phyloP scores from a whole-genome alignment of 495 filamentous ascomycete species.

The Penicillium alfredii region DNA sequence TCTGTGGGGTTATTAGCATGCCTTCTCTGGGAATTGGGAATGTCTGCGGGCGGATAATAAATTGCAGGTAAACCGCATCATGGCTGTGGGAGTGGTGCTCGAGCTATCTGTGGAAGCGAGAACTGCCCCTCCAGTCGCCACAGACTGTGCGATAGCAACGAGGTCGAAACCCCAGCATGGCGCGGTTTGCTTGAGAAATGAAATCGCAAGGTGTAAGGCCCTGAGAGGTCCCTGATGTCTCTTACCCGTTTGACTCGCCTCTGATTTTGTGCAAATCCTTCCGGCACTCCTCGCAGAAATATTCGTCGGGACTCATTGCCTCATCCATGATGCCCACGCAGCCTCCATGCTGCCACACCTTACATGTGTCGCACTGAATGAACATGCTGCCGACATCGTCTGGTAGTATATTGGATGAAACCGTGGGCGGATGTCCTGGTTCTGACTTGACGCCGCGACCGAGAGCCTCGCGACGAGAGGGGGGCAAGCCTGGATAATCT shows the following conservation, averaged over 20 bases:
- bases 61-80: neutral
- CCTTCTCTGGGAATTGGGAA: neutral
- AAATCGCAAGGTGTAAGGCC: too few relatives aligned
- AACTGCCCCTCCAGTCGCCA: conserved; percentile 5
- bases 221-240: too few relatives aligned
- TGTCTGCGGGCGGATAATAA: neutral
- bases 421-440: conserved; percentile 32
- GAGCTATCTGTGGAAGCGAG: neutral
- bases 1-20: conserved; percentile 39
- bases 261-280: conserved; percentile 83
- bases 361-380: conserved; percentile 95
- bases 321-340: conserved; percentile 97
- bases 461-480: conserved; percentile 53
- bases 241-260: conserved; percentile 79
- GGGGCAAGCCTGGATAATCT: conserved; percentile 88
- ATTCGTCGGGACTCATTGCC: conserved; percentile 86
- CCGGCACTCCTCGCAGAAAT: conserved; percentile 93
- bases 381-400: conserved; percentile 93
- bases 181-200: too few relatives aligned
- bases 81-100: neutral
- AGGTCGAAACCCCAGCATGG: conserved; percentile 3
- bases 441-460: conserved; percentile 52
- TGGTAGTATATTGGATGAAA: conserved; percentile 46
- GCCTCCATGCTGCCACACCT: conserved; percentile 98
- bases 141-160: neutral